Percentiles rank a stretch among this genome's conserved stretches.
Evolutionary conservation across 257 asterid genomes (phyloP).

Genomic region (Solanum medicagineum): DNA sequence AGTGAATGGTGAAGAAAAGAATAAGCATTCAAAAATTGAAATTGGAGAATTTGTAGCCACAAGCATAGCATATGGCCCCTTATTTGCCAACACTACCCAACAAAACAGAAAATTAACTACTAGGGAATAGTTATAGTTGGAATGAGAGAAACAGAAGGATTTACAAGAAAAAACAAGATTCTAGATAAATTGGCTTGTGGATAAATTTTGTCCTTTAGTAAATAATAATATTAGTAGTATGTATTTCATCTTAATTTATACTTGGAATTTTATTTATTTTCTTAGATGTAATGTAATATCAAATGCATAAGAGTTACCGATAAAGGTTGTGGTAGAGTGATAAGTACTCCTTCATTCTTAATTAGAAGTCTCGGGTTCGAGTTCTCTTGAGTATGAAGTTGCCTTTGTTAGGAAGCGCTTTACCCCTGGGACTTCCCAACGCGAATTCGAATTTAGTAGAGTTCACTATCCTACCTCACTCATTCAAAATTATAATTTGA

Average conservation of each 20-base stretch:
- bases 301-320: too few relatives aligned
- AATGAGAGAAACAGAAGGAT: neutral
- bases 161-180: neutral
- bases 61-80: constrained; percentile 41
- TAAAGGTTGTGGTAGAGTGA: too few relatives aligned
- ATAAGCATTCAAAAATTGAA: constrained; percentile 7
- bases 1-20: neutral
- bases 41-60: constrained; percentile 38
- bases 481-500: too few relatives aligned
- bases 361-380: too few relatives aligned
- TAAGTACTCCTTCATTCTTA: too few relatives aligned
- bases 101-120: constrained; percentile 9
- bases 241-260: neutral
- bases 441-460: too few relatives aligned
- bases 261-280: neutral
- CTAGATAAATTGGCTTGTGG: neutral
- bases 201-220: neutral
- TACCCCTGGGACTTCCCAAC: too few relatives aligned
- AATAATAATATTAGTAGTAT: neutral
- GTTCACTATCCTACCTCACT: too few relatives aligned
- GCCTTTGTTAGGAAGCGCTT: too few relatives aligned
- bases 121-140: neutral
- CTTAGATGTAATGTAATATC: too few relatives aligned
- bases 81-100: constrained; percentile 34
- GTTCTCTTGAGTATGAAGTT: too few relatives aligned